These are phyloP conservation scores for Pisolithus microcarpus DNA, from an alignment of 768 basidiomycete genomes.

Conservation along the genomic window DNA sequence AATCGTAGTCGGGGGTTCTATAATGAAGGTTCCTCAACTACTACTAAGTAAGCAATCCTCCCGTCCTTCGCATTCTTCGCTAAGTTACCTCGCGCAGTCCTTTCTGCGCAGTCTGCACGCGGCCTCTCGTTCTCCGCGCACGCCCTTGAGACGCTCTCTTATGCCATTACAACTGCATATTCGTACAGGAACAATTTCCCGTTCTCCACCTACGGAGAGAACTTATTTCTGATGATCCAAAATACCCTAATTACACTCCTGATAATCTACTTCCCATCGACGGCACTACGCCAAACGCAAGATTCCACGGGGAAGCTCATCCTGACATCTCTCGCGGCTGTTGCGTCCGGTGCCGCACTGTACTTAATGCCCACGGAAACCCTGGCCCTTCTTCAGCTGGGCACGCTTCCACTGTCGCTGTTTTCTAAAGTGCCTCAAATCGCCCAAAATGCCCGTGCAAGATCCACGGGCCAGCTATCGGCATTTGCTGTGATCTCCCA, in stretches of 20 bases:
- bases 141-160: slow-evolving; percentile 83
- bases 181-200: slow-evolving; percentile 81
- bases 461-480: slow-evolving; percentile 89
- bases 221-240: slow-evolving; percentile 86
- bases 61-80: not conserved
- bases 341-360: slow-evolving; percentile 36
- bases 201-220: slow-evolving; percentile 97
- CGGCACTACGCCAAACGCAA: slow-evolving; percentile 19
- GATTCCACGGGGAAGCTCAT: slow-evolving; percentile 26
- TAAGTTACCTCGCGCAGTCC: slow-evolving; percentile 38
- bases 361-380: slow-evolving; percentile 38
- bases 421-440: slow-evolving; percentile 96
- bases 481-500: slow-evolving; percentile 88
- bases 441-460: slow-evolving; percentile 61
- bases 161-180: slow-evolving; percentile 85
- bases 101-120: slow-evolving; percentile 66
- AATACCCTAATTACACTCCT: slow-evolving; percentile 84
- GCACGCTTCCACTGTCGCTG: slow-evolving; percentile 85
- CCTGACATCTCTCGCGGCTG: slow-evolving; percentile 24
- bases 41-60: slow-evolving; percentile 53
- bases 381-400: slow-evolving; percentile 69
- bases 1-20: slow-evolving; percentile 85
- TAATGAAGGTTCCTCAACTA: slow-evolving; percentile 97
- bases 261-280: slow-evolving; percentile 60
- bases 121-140: slow-evolving; percentile 86